These are phyloP conservation scores for Teunomyces lycoperdinae DNA, from an alignment of 805 yeast species.

Conservation along the genomic window DNA sequence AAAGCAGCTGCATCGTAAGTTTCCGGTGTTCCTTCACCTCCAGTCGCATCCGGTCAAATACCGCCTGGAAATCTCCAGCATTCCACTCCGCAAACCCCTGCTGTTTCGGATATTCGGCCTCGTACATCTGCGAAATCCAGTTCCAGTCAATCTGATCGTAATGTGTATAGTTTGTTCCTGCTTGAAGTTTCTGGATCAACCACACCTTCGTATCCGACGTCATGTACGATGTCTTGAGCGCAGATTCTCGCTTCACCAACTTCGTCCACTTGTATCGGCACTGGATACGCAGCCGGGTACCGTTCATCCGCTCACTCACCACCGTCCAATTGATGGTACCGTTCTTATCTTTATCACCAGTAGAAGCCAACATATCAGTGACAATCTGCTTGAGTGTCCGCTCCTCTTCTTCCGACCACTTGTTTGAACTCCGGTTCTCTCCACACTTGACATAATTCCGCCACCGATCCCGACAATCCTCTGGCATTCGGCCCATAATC, in stretches of 20 bases:
- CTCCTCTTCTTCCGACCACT: slow-evolving; percentile 81
- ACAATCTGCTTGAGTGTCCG: slow-evolving; percentile 55
- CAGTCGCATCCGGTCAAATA: slow-evolving; percentile 58
- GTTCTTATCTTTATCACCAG: slow-evolving; percentile 16
- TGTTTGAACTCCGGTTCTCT: slow-evolving; percentile 64
- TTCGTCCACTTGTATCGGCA: slow-evolving; percentile 96
- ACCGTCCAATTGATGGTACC: slow-evolving; percentile 83
- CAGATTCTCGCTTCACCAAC: slow-evolving; percentile 55
- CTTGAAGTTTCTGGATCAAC: slow-evolving; percentile 32
- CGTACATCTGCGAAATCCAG: slow-evolving; percentile 20
- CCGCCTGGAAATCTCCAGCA: slow-evolving; percentile 57
- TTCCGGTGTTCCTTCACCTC: slow-evolving; percentile 43
- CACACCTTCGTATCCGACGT: slow-evolving; percentile 32
- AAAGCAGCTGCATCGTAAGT: slow-evolving; percentile 2
- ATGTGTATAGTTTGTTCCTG: slow-evolving; percentile 19
- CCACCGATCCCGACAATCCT: slow-evolving; percentile 96
- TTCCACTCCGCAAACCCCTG: slow-evolving; percentile 41
- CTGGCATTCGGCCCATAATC: slow-evolving; percentile 89
- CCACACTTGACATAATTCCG: slow-evolving; percentile 95
- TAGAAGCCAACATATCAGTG: slow-evolving; percentile 36
- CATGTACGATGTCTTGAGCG: slow-evolving; percentile 31
- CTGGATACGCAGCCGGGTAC: slow-evolving; percentile 85
- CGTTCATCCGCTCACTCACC: slow-evolving; percentile 87
- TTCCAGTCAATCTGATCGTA: slow-evolving; percentile 35
- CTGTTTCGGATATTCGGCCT: slow-evolving; percentile 7